Evolutionary conservation across 495 filamentous ascomycete genomes (phyloP), one percentile per base, ranked within the genome.

Genomic region (Talaromyces ruber): DNA sequence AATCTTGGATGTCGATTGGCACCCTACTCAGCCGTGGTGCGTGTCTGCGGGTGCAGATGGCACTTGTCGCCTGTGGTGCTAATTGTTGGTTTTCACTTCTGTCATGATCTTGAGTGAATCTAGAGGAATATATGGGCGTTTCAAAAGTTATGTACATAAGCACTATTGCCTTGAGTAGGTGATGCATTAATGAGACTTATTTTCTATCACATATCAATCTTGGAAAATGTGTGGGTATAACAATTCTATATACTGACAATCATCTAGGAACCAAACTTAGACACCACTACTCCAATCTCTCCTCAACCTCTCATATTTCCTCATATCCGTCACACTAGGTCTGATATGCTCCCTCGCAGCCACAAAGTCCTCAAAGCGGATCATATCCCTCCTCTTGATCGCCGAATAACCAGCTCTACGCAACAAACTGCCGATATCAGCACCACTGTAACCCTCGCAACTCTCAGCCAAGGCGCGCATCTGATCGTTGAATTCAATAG

Each of bases 21-120:
- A 97, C 79, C 90, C 90, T 18, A 82, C 82, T 50, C 89, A 97
- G 75, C 89, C 92, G 4, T 97, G 94, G 93, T 86, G 85, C 76
- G 91, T 95, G 59, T 93, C 88, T 81, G 93, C 91, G 37, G 93
- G 93, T 62, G 94, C 93, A 2, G 94, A 98, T 79, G 94, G 94
- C 39, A 93, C 89, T 4, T 88, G 87, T 77, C 83, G 90, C 64
- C 74, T 92, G 72, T 93, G 90, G 90, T 82, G 76, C 71, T 87
- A 77, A 76, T 72, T 67, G 60, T 65, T 57, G 28, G 26, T 18
- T 57, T 30, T 34, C 8, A 51, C n/a, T 25, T 51, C 18, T 51
- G 18, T 34, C 25, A 53, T 28, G 50, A 53, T 53, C 12, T 53
- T 53, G 24, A 53, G 11, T 53, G 28, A 16, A 57, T 34, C 18